These are phyloP conservation scores for Trichoderma asperellum DNA, from an alignment of 2,329 filamentous ascomycete genomes.

Conservation along the genomic window DNA sequence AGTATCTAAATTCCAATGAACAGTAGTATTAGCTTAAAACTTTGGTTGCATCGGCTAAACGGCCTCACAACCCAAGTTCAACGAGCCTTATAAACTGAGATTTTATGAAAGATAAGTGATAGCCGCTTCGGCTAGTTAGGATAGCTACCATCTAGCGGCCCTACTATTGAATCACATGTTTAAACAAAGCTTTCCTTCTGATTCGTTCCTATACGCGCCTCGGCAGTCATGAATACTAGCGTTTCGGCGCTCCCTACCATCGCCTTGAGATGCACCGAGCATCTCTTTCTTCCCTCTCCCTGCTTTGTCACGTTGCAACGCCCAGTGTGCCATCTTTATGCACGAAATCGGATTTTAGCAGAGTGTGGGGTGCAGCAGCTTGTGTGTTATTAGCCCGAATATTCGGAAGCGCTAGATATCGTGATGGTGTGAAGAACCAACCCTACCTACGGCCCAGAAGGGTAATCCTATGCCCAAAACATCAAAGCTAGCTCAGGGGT, in stretches of 20 bases:
- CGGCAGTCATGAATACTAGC: not conserved
- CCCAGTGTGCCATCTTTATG: slow-evolving; percentile 10
- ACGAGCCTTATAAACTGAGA: not conserved
- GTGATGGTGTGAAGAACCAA: slow-evolving; percentile 5
- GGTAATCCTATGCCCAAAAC: not conserved
- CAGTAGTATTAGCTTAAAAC: not conserved
- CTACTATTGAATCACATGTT: not conserved
- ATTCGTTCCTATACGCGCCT: not conserved
- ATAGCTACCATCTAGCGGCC: not conserved
- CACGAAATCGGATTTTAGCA: slow-evolving; percentile 7
- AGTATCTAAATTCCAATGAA: not conserved
- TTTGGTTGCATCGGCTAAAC: not conserved
- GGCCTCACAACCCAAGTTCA: not conserved
- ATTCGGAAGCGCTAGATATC: slow-evolving; percentile 9
- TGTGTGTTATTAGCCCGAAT: slow-evolving; percentile 9
- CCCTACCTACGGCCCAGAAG: not conserved
- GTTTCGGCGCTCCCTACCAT: not conserved
- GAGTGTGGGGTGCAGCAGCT: slow-evolving; percentile 18
- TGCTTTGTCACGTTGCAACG: slow-evolving; percentile 17
- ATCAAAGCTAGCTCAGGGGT: not conserved
- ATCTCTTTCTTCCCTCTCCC: not conserved
- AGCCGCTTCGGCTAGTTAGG: not conserved
- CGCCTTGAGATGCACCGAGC: not conserved
- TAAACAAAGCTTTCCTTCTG: not conserved
- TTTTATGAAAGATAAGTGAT: not conserved